Base-by-base conservation (phyloP, 2,329 filamentous ascomycete genomes). In the Diplocarpon mali region DNA sequence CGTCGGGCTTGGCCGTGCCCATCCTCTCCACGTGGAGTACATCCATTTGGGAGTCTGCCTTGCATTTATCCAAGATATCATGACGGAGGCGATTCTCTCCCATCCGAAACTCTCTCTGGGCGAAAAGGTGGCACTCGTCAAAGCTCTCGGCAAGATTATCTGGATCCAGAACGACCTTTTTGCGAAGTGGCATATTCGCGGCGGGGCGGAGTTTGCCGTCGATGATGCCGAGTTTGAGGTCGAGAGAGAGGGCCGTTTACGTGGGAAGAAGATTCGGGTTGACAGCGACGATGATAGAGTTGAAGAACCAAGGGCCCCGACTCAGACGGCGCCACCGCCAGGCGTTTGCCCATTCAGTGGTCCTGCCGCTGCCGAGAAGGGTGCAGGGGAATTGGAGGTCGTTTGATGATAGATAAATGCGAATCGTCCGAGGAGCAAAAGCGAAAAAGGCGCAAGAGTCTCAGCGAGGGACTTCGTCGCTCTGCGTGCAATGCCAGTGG, bases 151-250 rank as follows among this genome's bases (percentile, higher is more conserved):
- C 47, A 89, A 89, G 61, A 78, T 90, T 28, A 83, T 89, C 51
- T 88, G 84, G 84, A 87, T 89, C 52, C 85, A 89, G 63, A 89
- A 89, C 57, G 85, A 89, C 60, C 70, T 89, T 17, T 83, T 89
- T 60, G 82, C 83, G n/a, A 84, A 83, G 62, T 88, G 82, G 81
- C 83, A 86, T 41, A 40, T 55, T 1, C 16, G 44, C 4, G 50
- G 50, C 35, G 52, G 48, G 2, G 40, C n/a, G 10, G 52, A 52
- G 15, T 76, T 46, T 38, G 31, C 35, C 14, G 35, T 68, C 52
- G 65, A 65, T 13, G 65, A 68, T 11, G 68, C 69, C 44, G 68
- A 69, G 38, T 65, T 71, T 12, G 64, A 70, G 20, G 61, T 76
- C 36, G 78, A 83, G 58, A 65, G 68, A 42, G 80, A 84, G 57